These are phyloP conservation scores for Syncephalastrum sp. DNA, from an alignment of 371 early-diverging fungal species.

Conservation along the genomic window DNA sequence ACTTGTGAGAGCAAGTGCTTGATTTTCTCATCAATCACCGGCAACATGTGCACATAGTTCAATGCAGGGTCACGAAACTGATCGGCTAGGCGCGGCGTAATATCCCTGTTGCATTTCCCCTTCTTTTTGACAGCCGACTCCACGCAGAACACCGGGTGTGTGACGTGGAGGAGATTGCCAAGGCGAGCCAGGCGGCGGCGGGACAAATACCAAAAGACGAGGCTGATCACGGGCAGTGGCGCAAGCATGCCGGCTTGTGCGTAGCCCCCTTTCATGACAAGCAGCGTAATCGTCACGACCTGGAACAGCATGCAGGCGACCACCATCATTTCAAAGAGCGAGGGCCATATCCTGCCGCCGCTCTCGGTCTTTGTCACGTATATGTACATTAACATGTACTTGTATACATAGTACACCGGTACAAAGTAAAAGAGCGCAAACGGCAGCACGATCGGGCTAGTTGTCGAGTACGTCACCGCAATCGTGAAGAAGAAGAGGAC, in stretches of 20 bases:
- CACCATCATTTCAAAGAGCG: constrained; percentile 68
- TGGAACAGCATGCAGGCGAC: constrained; percentile 67
- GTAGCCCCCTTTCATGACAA: constrained; percentile 39
- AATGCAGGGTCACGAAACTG: constrained; percentile 55
- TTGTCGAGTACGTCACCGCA: constrained; percentile 71
- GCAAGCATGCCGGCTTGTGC: constrained; percentile 48
- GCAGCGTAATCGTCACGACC: constrained; percentile 59
- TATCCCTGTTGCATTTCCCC: constrained; percentile 3
- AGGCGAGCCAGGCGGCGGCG: constrained; percentile 27
- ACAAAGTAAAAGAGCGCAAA: constrained; percentile 70
- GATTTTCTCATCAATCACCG: constrained; percentile 53
- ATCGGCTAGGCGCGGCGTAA: constrained; percentile 5
- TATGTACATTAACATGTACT: constrained; percentile 77
- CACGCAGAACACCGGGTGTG: constrained; percentile 11
- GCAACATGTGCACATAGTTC: constrained; percentile 36
- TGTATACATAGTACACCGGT: constrained; percentile 67
- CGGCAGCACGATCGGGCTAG: constrained; percentile 72
- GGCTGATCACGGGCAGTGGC: constrained; percentile 64
- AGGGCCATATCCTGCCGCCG: constrained; percentile 75
- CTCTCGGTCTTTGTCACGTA: constrained; percentile 66
- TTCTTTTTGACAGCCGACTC: background rate
- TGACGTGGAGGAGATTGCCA: constrained; percentile 17
- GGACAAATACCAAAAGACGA: constrained; percentile 53
- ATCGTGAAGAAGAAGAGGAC: constrained; percentile 77
- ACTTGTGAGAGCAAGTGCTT: constrained; percentile 49